Base-by-base conservation (phyloP, 108 stramenopile genomes). In the Nitzschia sp. region DNA sequence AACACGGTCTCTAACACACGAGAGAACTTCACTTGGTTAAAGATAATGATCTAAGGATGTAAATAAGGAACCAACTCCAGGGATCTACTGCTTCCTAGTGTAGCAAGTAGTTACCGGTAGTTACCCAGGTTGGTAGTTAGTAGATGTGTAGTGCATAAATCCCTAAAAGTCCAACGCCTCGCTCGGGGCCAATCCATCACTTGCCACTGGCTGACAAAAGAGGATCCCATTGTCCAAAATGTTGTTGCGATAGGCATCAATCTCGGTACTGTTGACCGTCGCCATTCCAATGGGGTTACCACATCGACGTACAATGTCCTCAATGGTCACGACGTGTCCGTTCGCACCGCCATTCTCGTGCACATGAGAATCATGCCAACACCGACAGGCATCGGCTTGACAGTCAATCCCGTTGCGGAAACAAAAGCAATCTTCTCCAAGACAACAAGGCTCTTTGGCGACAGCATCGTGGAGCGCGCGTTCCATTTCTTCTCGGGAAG, bases 351-450 rank as follows among this genome's bases (percentile, higher is more conserved):
- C 43, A 20, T 24, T 21, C 1, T 66, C 56, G 42, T 70, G 77
- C 22, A 56, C 71, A 84, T 89, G 91, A 34, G 81, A 79, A 10
- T 79, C 77, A 65, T 86, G 81, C 89, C 92, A 90, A 71, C 92
- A 93, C 8, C 77, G 77, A 63, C 92, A 93, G 15, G 85, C 84
- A 69, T 93, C 92, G 3, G 86, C 80, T 77, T 93, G 92, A 66
- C 92, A 93, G n/a, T 79, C 82, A 46, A 93, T 80, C 10, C 89
- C 89, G 55, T 82, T 83, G 41, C 71, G 71, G 19, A 78, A 57
- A 62, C 92, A 93, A 50, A 86, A 86, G 57, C 92, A 93, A 51
- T 89, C 86, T 6, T 79, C 70, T 3, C 57, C 57, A 29, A 60
- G 66, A 70, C 92, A 93, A 63, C 92, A 93, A 19, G 88, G 84